Percentiles rank a stretch among this genome's conserved stretches.
These are phyloP conservation scores for Vararia minispora DNA, from an alignment of 768 basidiomycete genomes.

Conservation along the genomic window DNA sequence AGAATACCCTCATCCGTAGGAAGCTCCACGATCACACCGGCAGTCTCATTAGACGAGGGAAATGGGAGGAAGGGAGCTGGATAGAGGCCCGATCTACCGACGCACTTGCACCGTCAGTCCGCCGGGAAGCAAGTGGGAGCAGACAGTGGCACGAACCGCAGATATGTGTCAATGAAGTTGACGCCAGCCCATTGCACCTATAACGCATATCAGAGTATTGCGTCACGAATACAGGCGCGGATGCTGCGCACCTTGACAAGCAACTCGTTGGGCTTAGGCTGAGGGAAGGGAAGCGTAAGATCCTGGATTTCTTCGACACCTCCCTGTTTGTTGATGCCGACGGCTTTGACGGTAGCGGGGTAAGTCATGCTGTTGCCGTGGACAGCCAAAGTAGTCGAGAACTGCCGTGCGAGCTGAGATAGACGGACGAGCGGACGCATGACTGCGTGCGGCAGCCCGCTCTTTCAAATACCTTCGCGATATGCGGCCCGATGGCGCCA, in stretches of 20 bases:
- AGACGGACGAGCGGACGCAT: too few species aligned
- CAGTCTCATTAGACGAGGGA: conserved; percentile 65
- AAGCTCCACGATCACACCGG: conserved; percentile 65
- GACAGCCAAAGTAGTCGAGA: conserved; percentile 18
- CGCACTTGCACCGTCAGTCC: too few species aligned
- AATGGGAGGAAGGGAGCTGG: conserved; percentile 45
- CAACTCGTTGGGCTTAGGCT: conserved; percentile 47
- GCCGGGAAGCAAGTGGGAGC: conserved; percentile 9
- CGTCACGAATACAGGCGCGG: neutral
- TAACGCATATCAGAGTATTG: neutral
- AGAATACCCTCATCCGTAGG: conserved; percentile 57
- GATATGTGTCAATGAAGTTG: conserved; percentile 85
- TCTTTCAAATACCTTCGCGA: too few species aligned
- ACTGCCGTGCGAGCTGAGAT: conserved; percentile 21
- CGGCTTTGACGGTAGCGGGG: conserved; percentile 56
- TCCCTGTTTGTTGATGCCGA: conserved; percentile 64
- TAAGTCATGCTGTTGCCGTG: conserved; percentile 30
- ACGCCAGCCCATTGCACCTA: conserved; percentile 69
- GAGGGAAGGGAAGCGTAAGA: conserved; percentile 55
- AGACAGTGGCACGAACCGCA: conserved; percentile 36
- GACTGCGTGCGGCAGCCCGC: too few species aligned
- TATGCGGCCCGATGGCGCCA: too few species aligned
- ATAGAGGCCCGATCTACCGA: conserved; percentile 50
- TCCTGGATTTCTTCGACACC: conserved; percentile 70
- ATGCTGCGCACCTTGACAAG: conserved; percentile 30